Conservation (phyloP, 1,284 basidiomycete genomes). For the Moniliella sp. region DNA sequence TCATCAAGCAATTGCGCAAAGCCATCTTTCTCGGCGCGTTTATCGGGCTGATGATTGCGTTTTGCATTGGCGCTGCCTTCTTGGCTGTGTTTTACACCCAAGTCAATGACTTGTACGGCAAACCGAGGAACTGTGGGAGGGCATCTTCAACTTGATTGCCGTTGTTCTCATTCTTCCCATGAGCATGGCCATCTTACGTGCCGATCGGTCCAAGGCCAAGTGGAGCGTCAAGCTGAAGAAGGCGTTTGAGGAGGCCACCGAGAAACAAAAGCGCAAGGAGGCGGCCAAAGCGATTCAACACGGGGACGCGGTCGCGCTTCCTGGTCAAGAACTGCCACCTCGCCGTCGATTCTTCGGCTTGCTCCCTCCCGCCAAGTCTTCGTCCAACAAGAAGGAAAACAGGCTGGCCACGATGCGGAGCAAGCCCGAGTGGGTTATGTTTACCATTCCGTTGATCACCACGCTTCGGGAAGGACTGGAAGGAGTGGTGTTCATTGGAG, state of each 20-base stretch:
- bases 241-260: constrained; percentile 9
- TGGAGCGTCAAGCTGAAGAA: constrained; percentile 21
- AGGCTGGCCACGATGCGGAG: no score
- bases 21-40: constrained; percentile 17
- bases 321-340: no score
- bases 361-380: no score
- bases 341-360: no score
- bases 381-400: no score
- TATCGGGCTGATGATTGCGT: constrained; percentile 16
- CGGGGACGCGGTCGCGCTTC: not conserved
- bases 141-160: constrained; percentile 27
- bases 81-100: constrained; percentile 34
- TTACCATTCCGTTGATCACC: constrained; percentile 27
- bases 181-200: constrained; percentile 24
- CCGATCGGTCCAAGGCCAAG: constrained; percentile 19
- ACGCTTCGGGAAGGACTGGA: constrained; percentile 28
- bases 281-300: no score
- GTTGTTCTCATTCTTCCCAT: constrained; percentile 28
- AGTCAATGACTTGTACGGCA: constrained; percentile 39
- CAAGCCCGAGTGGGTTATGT: no score
- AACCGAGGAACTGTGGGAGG: constrained; percentile 31
- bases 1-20: no score
- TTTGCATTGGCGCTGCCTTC: constrained; percentile 24
- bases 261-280: not conserved
- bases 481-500: constrained; percentile 28